A percentile compares a stretch with the other conserved stretches of the same genome.
Conservation (phyloP, 768 basidiomycete species). For the Tricholomella constricta region DNA sequence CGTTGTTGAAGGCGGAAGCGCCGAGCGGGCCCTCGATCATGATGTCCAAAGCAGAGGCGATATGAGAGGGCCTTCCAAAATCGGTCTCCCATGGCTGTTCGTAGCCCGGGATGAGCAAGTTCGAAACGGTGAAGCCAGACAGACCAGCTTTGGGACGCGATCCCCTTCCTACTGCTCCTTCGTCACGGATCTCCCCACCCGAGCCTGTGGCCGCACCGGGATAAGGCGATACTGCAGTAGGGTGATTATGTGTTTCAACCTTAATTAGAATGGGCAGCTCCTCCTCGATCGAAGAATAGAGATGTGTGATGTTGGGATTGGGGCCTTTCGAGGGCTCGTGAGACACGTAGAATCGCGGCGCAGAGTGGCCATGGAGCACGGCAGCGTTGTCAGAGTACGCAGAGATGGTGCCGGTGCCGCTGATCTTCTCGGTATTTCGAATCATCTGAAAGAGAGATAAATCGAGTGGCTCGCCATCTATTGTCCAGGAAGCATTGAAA, state of each 20-base stretch:
- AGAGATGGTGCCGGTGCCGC: conserved; percentile 80
- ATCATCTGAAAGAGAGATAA: conserved; percentile 95
- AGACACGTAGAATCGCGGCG: conserved; percentile 72
- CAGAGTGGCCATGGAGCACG: conserved; percentile 77
- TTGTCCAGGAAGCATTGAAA: conserved; percentile 96
- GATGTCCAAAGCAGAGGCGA: conserved; percentile 92
- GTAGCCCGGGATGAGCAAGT: conserved; percentile 89
- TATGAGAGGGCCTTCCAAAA: conserved; percentile 87
- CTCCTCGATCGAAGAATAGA: conserved; percentile 65
- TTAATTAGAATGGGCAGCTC: conserved; percentile 91
- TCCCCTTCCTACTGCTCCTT: conserved; percentile 93
- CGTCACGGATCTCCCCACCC: conserved; percentile 97
- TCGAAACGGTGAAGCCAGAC: conserved; percentile 89
- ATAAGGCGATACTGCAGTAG: conserved; percentile 96
- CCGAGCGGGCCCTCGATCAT: conserved; percentile 97
- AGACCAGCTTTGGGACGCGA: conserved; percentile 97
- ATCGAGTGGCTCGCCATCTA: conserved; percentile 68
- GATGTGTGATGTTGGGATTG: conserved; percentile 26
- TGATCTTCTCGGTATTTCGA: conserved; percentile 86
- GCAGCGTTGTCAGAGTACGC: conserved; percentile 99
- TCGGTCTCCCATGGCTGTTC: conserved; percentile 96
- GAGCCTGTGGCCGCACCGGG: conserved; percentile 99
- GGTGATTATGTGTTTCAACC: conserved; percentile 99
- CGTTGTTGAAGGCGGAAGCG: conserved; percentile 96
- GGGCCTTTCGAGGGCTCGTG: conserved; percentile 21